A percentile compares a stretch with the other conserved stretches of the same genome.
phyloP scores from a whole-genome alignment of 345 rosid genomes.

The Syzygium aqueum region DNA sequence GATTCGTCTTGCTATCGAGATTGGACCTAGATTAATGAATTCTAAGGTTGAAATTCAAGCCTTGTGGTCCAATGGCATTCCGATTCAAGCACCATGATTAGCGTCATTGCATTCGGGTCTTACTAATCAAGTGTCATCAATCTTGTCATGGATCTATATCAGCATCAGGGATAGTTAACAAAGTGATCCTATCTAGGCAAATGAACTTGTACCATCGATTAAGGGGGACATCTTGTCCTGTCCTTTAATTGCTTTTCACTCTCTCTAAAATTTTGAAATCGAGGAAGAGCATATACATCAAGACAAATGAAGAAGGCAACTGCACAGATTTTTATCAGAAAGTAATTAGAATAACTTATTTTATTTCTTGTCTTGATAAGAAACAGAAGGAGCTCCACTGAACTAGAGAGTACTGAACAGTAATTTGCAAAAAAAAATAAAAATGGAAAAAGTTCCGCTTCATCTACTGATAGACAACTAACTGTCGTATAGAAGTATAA shows the following conservation, averaged over 20 bases:
- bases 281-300: background rate
- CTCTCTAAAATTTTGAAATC: background rate
- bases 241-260: background rate
- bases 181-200: background rate
- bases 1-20: too few species aligned
- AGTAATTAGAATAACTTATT: background rate
- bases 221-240: background rate
- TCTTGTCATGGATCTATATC: background rate
- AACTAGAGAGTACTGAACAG: background rate
- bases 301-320: background rate
- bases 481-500: background rate
- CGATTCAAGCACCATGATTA: background rate
- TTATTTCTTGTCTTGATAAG: background rate
- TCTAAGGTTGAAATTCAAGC: background rate
- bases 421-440: background rate
- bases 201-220: background rate
- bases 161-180: background rate
- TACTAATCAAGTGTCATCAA: background rate
- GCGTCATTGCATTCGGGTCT: background rate
- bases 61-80: background rate
- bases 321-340: background rate
- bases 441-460: background rate
- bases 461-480: background rate
- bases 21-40: too few species aligned
- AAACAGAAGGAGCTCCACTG: background rate